Evolutionary conservation across 441 rosid genomes (phyloP).

Genomic region (Bocquillonia castaneifolia): DNA sequence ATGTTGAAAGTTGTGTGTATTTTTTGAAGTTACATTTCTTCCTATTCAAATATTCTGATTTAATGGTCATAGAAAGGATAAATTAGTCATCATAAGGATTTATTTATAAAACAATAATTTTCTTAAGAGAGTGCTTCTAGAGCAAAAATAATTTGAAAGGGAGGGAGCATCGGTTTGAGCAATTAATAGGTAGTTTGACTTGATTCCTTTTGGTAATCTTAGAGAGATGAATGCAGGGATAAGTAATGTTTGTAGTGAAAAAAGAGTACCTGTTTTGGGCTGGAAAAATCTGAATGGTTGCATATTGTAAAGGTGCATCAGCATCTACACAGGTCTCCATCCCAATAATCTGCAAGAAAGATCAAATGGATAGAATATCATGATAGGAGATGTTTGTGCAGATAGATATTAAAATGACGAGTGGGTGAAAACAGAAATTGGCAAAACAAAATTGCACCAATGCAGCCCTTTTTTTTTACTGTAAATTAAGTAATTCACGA

Average conservation of each 20-base stretch:
- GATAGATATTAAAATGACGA: not conserved
- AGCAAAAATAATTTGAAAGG: too few relatives aligned
- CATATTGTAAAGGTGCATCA: slow-evolving; percentile 42
- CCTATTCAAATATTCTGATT: too few relatives aligned
- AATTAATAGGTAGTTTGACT: too few relatives aligned
- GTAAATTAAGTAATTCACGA: not conserved
- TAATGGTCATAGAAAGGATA: too few relatives aligned
- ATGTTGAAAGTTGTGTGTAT: too few relatives aligned
- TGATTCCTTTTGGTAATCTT: not conserved
- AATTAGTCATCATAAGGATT: too few relatives aligned
- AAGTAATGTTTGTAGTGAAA: not conserved
- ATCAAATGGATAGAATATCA: not conserved
- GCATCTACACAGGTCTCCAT: slow-evolving; percentile 43
- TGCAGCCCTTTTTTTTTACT: not conserved
- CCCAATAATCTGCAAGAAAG: slow-evolving; percentile 23
- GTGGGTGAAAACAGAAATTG: not conserved
- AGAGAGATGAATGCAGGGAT: not conserved
- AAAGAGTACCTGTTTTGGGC: slow-evolving; percentile 39
- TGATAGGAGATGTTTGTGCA: not conserved
- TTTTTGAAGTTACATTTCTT: too few relatives aligned
- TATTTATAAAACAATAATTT: too few relatives aligned
- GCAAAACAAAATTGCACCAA: not conserved
- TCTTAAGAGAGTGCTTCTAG: too few relatives aligned
- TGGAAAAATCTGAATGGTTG: slow-evolving; percentile 48
- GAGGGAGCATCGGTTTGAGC: too few relatives aligned